Base-by-base conservation (phyloP, 2,329 filamentous ascomycete species). In the Exophiala calicioides region DNA sequence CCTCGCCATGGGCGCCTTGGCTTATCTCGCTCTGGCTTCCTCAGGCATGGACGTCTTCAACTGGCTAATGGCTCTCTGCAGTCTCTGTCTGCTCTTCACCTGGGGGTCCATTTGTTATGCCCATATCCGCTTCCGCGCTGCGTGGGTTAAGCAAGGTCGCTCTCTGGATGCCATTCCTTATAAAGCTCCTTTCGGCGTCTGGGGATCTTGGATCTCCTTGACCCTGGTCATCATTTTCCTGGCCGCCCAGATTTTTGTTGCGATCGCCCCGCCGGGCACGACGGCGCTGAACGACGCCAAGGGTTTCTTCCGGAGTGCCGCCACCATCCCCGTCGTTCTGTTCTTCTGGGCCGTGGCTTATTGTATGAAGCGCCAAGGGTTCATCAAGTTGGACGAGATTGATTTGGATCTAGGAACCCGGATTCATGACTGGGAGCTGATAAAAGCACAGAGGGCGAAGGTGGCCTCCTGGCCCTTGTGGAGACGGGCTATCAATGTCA, bases 91-190 rank as follows among this genome's bases (percentile, higher is more conserved):
- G 12, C 72, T 85, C 30, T 85, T 84, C 63, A 79, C 80, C 9
- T 85, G 81, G 81, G 81, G 75, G 15, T 81, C 78, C 31, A 82
- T 85, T 58, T 84, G 80, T 26, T 48, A 71, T 10, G 66, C 85
- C 18, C 90, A 96, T 68, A 94, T 96, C 62, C 88, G 90, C 45
- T 96, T 96, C 78, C 88, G 90, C 54, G 71, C 72, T 19, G 88
- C 84, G n/a, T 95, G 89, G 88, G 75, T 73, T 33, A 62, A 70
- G 8, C 79, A 83, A 52, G 86, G 86, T 32, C 85, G 84, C 63
- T 76, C 72, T 13, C 72, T 90, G 24, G 74, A 82, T 44, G 87
- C 95, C 58, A 77, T 97, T 4, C 86, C 90, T 4, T 96, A 91
- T 72, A 75, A 71, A 27, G 87, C 86, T 0, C 88, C 94, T 63